phyloP scores from a whole-genome alignment of 1,284 basidiomycete genomes.

The Melampsora abietis-canadensis region DNA sequence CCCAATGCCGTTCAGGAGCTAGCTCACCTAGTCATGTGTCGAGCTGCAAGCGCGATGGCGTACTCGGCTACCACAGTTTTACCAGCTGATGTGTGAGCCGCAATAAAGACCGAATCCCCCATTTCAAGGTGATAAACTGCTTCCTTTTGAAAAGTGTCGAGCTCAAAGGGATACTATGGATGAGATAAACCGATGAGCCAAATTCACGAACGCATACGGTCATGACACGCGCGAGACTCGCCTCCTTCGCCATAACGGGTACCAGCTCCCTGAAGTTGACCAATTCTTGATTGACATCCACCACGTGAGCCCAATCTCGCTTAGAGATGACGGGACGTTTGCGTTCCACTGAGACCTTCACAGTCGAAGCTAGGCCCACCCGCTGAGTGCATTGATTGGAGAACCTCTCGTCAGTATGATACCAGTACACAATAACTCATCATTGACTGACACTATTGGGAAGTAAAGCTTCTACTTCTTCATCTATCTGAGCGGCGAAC shows the following conservation, averaged over 20 bases:
- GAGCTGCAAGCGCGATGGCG: constrained; percentile 90
- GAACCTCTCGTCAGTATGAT: too few relatives aligned
- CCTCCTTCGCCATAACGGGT: constrained; percentile 70
- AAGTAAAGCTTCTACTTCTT: constrained; percentile 25
- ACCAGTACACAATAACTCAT: background rate
- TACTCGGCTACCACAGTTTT: constrained; percentile 99
- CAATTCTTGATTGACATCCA: constrained; percentile 86
- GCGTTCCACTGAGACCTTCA: constrained; percentile 12
- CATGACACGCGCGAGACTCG: constrained; percentile 16
- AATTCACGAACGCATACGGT: background rate
- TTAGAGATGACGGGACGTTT: constrained; percentile 57
- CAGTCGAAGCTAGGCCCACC: background rate
- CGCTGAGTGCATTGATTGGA: background rate
- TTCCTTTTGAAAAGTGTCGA: constrained; percentile 92
- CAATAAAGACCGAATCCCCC: constrained; percentile 97
- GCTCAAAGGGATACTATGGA: constrained; percentile 72
- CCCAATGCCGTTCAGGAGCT: background rate
- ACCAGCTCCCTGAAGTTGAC: constrained; percentile 82
- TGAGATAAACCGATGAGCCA: background rate
- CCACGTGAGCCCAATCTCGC: constrained; percentile 95
- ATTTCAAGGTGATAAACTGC: constrained; percentile 96
- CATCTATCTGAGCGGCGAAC: constrained; percentile 25
- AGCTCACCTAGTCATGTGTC: constrained; percentile 91
- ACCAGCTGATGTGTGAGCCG: constrained; percentile 97
- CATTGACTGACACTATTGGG: constrained; percentile 17